Conservation (phyloP, 2,329 filamentous ascomycete genomes). For the Hymenoscyphus linearis region DNA sequence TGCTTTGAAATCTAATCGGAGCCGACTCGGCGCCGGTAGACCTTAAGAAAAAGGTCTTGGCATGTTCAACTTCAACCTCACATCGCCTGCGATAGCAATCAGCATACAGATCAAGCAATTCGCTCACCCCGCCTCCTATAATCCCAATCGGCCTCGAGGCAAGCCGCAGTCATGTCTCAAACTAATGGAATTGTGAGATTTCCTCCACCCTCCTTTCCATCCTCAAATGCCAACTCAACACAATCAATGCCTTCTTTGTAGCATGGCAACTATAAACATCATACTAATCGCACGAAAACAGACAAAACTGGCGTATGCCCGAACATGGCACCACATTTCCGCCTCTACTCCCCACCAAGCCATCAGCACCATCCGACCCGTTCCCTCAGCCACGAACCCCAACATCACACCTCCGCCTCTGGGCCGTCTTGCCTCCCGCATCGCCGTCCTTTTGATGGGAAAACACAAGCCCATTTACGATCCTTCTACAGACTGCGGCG, state of each 20-base stretch:
- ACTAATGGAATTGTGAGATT: conserved; percentile 64
- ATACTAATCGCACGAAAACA: conserved; percentile 35
- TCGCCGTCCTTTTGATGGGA: conserved; percentile 87
- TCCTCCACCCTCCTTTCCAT: not conserved
- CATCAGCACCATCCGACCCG: conserved; percentile 45
- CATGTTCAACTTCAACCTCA: conserved; percentile 4
- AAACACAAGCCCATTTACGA: conserved; percentile 99
- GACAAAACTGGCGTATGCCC: conserved; percentile 94
- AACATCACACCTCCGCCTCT: conserved; percentile 67
- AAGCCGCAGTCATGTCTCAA: conserved; percentile 61
- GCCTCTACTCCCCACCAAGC: conserved; percentile 61
- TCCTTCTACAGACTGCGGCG: conserved; percentile 95
- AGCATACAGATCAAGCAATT: conserved; percentile 4
- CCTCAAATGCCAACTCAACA: not conserved
- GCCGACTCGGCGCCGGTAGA: not conserved
- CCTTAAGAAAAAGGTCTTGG: conserved; percentile 4
- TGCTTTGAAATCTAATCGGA: conserved; percentile 1
- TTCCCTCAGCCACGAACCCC: conserved; percentile 33
- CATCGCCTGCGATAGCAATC: conserved; percentile 2
- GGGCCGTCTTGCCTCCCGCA: conserved; percentile 81
- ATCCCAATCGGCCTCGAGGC: conserved; percentile 24
- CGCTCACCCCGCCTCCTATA: conserved; percentile 4
- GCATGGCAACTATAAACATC: not conserved
- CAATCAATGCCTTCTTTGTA: not conserved
- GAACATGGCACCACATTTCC: conserved; percentile 86